phyloP scores from a whole-genome alignment of 441 rosid genomes.

The Erodium trifolium region DNA sequence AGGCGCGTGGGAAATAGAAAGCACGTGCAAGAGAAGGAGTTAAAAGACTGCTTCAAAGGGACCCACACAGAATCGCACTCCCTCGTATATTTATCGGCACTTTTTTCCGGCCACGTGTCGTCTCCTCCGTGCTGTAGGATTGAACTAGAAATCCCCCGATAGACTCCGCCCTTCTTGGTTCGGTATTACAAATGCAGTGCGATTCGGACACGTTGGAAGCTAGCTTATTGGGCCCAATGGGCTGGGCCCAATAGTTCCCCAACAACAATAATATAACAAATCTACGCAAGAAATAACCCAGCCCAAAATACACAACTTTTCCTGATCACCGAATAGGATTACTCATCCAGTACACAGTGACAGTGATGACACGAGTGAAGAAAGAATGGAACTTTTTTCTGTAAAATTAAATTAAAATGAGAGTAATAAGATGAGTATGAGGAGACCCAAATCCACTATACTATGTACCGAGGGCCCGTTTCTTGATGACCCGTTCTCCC shows the following conservation, averaged over 20 bases:
- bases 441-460: slow-evolving; percentile 25
- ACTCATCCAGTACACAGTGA: too few relatives aligned
- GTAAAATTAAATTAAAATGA: slow-evolving; percentile 8
- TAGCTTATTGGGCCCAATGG: not conserved
- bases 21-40: not conserved
- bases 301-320: too few relatives aligned
- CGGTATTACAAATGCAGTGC: too few relatives aligned
- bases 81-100: not conserved
- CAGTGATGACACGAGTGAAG: too few relatives aligned
- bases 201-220: too few relatives aligned
- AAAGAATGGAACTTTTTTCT: slow-evolving; percentile 21
- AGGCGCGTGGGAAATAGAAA: not conserved
- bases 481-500: slow-evolving; percentile 32
- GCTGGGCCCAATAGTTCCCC: not conserved
- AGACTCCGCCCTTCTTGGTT: too few relatives aligned
- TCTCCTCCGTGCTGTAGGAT: not conserved
- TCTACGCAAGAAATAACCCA: too few relatives aligned
- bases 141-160: too few relatives aligned
- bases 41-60: not conserved
- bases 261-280: too few relatives aligned
- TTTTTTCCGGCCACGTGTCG: not conserved
- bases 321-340: too few relatives aligned
- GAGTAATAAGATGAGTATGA: slow-evolving; percentile 25
- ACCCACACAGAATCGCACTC: not conserved
- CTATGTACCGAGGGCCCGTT: slow-evolving; percentile 30